phyloP scores from a whole-genome alignment of 2,329 filamentous ascomycete species.

The Fusarium continuum region DNA sequence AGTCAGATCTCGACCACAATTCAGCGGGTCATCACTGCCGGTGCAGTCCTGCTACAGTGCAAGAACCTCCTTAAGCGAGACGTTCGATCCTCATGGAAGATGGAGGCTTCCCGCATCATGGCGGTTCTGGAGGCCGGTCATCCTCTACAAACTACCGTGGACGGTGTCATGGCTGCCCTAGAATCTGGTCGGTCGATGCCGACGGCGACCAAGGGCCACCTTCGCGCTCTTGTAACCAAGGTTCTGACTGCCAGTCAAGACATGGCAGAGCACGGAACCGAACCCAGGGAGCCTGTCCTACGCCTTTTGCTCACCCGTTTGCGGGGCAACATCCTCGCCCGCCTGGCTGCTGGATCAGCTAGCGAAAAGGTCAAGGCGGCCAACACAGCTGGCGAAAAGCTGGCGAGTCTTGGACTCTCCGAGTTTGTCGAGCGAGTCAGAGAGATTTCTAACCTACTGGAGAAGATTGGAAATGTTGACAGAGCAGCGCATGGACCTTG shows the following conservation, averaged over 20 bases:
- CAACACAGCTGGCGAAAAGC: constrained; percentile 73
- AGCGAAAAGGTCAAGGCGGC: constrained; percentile 76
- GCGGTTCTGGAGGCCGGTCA: constrained; percentile 69
- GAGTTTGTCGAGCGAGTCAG: constrained; percentile 77
- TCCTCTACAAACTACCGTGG: constrained; percentile 62
- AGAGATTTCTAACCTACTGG: constrained; percentile 74
- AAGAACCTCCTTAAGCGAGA: constrained; percentile 87
- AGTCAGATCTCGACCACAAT: constrained; percentile 50
- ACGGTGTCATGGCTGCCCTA: constrained; percentile 70
- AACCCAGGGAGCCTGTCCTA: constrained; percentile 66
- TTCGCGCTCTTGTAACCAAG: constrained; percentile 66
- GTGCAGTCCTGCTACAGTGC: constrained; percentile 78
- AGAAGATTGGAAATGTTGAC: constrained; percentile 72
- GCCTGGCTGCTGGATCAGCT: constrained; percentile 71
- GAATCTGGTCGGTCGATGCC: constrained; percentile 73
- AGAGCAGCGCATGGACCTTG: constrained; percentile 72
- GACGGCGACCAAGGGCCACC: constrained; percentile 66
- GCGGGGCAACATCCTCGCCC: constrained; percentile 70
- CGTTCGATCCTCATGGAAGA: constrained; percentile 79
- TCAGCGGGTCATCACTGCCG: constrained; percentile 73
- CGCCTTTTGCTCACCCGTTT: constrained; percentile 74
- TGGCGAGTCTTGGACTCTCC: constrained; percentile 74
- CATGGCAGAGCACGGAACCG: constrained; percentile 52
- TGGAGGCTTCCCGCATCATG: constrained; percentile 76
- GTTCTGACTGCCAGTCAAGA: constrained; percentile 62